Conservation (phyloP, 805 yeast genomes). For the Ascoidea rubescens region DNA sequence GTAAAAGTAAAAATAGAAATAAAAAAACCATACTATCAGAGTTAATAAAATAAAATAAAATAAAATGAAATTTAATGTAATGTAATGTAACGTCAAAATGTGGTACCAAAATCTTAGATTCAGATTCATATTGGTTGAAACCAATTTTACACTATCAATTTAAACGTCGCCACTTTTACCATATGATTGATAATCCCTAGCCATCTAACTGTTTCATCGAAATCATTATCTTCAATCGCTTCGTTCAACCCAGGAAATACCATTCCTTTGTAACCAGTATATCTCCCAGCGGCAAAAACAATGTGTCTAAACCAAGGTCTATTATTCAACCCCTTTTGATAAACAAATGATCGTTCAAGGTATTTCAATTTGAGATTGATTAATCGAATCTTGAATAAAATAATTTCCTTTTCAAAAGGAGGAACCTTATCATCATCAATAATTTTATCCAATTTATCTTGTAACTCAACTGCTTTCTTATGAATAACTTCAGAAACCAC, state of each 20-base stretch:
- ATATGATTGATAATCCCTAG: slow-evolving; percentile 10
- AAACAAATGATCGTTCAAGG: slow-evolving; percentile 31
- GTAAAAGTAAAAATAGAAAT: too few species aligned
- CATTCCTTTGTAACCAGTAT: slow-evolving; percentile 43
- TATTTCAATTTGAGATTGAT: slow-evolving; percentile 24
- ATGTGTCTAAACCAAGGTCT: slow-evolving; percentile 43
- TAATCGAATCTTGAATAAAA: neutral
- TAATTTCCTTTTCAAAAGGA: slow-evolving; percentile 12
- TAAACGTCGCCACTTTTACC: neutral
- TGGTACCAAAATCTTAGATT: too few species aligned
- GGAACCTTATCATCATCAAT: slow-evolving; percentile 11
- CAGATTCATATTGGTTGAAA: too few species aligned
- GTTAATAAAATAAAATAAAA: too few species aligned
- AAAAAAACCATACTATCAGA: too few species aligned
- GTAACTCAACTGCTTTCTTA: slow-evolving; percentile 8
- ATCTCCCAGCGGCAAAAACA: slow-evolving; percentile 38
- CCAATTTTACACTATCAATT: neutral
- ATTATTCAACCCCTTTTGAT: slow-evolving; percentile 28
- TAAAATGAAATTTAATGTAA: too few species aligned
- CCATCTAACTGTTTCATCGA: slow-evolving; percentile 21
- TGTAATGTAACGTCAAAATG: too few species aligned
- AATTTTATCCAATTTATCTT: slow-evolving; percentile 12
- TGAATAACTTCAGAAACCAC: neutral
- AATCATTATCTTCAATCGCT: slow-evolving; percentile 33
- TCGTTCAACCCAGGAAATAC: slow-evolving; percentile 38